Conservation (phyloP, 2,329 filamentous ascomycete genomes). For the Furcasterigmium furcatum region DNA sequence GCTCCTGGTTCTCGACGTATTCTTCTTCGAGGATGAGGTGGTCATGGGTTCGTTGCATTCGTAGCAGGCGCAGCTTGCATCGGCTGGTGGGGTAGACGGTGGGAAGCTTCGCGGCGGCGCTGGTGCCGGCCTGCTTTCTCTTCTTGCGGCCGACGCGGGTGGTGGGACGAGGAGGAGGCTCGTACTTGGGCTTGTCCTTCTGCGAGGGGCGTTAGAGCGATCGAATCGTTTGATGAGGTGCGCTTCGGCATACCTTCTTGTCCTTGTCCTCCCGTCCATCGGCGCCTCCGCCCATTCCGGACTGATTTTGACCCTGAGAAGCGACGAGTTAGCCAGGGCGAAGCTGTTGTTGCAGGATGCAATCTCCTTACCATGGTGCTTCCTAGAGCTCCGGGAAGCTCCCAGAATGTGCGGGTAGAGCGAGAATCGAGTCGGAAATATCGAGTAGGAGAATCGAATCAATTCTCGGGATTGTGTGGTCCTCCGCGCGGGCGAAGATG, state of each 20-base stretch:
- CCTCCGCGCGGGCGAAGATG: conserved; percentile 9
- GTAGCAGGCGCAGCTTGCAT: conserved; percentile 94
- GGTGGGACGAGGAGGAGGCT: conserved; percentile 93
- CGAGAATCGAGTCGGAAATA: not conserved
- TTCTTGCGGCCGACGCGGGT: conserved; percentile 98
- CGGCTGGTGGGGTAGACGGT: conserved; percentile 91
- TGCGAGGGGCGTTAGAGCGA: conserved; percentile 31
- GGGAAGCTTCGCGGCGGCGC: conserved; percentile 91
- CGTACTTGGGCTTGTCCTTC: conserved; percentile 99
- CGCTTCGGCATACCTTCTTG: conserved; percentile 69
- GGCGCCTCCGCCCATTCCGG: conserved; percentile 75
- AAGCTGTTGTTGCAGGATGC: not conserved
- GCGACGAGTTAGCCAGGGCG: not conserved
- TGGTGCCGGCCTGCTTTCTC: conserved; percentile 91
- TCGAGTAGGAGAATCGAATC: not conserved
- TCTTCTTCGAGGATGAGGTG: conserved; percentile 96
- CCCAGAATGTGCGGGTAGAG: not conserved
- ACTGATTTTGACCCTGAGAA: conserved; percentile 79
- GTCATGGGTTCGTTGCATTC: conserved; percentile 99
- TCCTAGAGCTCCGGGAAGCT: conserved; percentile 8
- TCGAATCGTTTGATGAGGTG: not conserved
- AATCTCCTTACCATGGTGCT: conserved; percentile 21
- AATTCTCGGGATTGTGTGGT: not conserved
- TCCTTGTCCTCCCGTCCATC: conserved; percentile 84
- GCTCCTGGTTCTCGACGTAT: conserved; percentile 98